Evolutionary conservation across 2,329 filamentous ascomycete genomes (phyloP), one percentile per base, ranked within the genome.

Genomic region (Trichoderma harzianum): DNA sequence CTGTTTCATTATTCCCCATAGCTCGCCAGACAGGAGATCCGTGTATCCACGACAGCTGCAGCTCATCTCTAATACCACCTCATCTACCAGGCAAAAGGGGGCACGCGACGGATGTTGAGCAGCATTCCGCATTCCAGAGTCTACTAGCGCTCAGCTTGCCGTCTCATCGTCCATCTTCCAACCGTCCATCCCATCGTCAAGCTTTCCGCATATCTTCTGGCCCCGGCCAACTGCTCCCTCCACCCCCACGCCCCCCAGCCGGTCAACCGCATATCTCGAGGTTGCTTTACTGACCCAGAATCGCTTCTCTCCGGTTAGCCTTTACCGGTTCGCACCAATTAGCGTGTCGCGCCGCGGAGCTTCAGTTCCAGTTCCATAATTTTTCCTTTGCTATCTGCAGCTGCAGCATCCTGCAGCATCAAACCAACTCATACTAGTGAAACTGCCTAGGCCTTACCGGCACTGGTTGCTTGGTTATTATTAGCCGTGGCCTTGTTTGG

Each of bases 401-500:
- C 65, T 60, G 34, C 66, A 51, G 16, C 12, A 36, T 53, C 55
- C 57, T 69, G 66, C 66, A 53, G 66, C 57, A 61, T 58, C 66
- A 53, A 61, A 53, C 39, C 66, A 51, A 61, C 36, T 34, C 28
- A 62, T 62, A 69, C 66, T 69, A 69, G 66, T 60, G 66, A 61
- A 47, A 69, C 66, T 12, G 55, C 66, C 66, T 61, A 69, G 66
- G 66, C 66, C 66, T 58, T 43, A 28, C 65, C 53, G 66, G 66
- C 53, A 36, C 36, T 69, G 66, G 66, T 11, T 51, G 30, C 39
- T 69, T 58, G 39, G 57, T 43, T 36, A 34, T 34, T 36, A 62
- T 62, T 69, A 69, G 66, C 66, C 66, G 51, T 64, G 47, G 47
- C 21, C 24, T 64, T 14, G 51, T 57, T 39, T 55, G 24, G 47